Conservation (phyloP, 2,329 filamentous ascomycete genomes). For the Sarocladiaceae sp. region DNA sequence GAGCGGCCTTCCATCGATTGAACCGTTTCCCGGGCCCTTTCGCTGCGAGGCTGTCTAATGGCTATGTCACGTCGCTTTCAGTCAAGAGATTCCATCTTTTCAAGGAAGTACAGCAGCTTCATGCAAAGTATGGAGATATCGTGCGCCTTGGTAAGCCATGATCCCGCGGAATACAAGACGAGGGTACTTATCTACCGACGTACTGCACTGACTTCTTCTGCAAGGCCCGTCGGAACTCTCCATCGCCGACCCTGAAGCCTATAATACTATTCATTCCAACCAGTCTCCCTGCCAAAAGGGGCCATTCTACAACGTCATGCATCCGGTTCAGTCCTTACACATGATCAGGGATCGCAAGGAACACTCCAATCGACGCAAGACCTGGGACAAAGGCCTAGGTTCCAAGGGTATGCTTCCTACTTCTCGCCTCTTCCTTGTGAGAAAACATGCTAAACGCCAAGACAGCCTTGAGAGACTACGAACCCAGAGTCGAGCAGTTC, state of each 20-base stretch:
- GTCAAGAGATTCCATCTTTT: conserved; percentile 19
- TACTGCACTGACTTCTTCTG: conserved; percentile 10
- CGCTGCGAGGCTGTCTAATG: conserved; percentile 15
- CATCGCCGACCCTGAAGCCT: conserved; percentile 22
- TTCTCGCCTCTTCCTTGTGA: background rate
- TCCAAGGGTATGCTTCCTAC: conserved; percentile 5
- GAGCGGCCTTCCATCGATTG: conserved; percentile 17
- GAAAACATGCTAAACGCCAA: background rate
- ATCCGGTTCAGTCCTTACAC: conserved; percentile 25
- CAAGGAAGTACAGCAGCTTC: conserved; percentile 21
- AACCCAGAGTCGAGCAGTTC: conserved; percentile 21
- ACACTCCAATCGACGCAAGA: conserved; percentile 26
- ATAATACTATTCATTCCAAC: conserved; percentile 22
- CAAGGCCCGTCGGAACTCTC: conserved; percentile 27
- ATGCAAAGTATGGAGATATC: conserved; percentile 24
- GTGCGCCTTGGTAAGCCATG: conserved; percentile 21
- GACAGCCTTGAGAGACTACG: conserved; percentile 21
- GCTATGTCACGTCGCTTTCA: conserved; percentile 19
- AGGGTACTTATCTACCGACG: too few relatives aligned
- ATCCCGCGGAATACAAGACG: too few relatives aligned
- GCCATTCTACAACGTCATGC: conserved; percentile 27
- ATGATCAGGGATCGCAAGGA: conserved; percentile 23
- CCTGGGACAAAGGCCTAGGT: conserved; percentile 21
- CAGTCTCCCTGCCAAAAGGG: conserved; percentile 25
- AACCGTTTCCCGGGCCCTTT: conserved; percentile 16